These are phyloP conservation scores for Cantharellus cinnabarinus DNA, from an alignment of 768 basidiomycete genomes.

Conservation along the genomic window DNA sequence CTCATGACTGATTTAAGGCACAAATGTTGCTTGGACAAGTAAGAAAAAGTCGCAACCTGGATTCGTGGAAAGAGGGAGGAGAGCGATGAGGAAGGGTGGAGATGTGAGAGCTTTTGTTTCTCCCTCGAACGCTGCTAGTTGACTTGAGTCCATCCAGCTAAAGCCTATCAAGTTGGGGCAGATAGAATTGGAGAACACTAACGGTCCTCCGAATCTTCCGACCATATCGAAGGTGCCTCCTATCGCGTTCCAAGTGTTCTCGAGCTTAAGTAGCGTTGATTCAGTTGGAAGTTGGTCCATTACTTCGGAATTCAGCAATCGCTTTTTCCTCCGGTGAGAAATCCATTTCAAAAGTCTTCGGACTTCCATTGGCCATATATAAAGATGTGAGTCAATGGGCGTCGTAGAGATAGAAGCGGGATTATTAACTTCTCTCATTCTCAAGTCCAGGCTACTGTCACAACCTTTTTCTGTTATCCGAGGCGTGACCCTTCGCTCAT, in stretches of 20 bases:
- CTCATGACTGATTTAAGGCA: too few species aligned
- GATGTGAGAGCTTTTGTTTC: too few species aligned
- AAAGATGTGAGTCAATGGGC: constrained; percentile 36
- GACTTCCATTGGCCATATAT: constrained; percentile 46
- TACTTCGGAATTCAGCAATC: background rate
- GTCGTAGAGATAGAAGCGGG: background rate
- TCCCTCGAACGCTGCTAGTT: too few species aligned
- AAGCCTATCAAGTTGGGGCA: too few species aligned
- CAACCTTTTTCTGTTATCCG: constrained; percentile 56
- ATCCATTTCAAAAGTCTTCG: constrained; percentile 35
- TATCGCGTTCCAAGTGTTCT: background rate
- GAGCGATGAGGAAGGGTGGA: too few species aligned
- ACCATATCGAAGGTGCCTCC: background rate
- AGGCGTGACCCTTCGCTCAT: constrained; percentile 36
- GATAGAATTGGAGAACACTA: background rate
- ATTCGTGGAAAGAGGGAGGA: too few species aligned
- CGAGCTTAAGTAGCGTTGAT: background rate
- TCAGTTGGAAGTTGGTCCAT: constrained; percentile 3
- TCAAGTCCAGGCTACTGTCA: constrained; percentile 26
- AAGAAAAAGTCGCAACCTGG: too few species aligned
- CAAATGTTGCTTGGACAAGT: too few species aligned
- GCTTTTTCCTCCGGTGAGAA: constrained; percentile 1
- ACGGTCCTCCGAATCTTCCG: background rate
- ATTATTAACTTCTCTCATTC: background rate
- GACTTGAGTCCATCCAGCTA: too few species aligned